phyloP scores from a whole-genome alignment of 257 asterid species.

The Jaltomata sinuosa region DNA sequence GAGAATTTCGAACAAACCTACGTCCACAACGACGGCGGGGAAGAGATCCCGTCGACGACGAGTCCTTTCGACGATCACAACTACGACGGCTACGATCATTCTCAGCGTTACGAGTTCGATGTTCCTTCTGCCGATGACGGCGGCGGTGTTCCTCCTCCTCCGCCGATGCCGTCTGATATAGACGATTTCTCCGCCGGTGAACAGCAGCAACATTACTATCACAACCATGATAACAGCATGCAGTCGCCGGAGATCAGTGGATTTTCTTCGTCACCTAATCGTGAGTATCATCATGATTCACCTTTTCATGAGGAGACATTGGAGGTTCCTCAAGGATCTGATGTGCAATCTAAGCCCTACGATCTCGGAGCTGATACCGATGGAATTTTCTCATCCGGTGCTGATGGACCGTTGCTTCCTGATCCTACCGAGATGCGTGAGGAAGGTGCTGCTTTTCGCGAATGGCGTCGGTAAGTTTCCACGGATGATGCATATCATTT shows the following conservation, averaged over 20 bases:
- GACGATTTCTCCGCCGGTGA: conserved; percentile 26
- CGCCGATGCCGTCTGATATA: conserved; percentile 1
- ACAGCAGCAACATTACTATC: not conserved
- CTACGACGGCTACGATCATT: conserved; percentile 11
- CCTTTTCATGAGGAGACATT: conserved; percentile 15
- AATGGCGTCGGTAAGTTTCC: conserved; percentile 84
- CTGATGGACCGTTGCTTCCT: conserved; percentile 75
- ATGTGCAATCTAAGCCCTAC: conserved; percentile 32
- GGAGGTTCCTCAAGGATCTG: conserved; percentile 6
- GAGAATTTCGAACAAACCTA: conserved; percentile 43
- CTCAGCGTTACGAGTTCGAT: conserved; percentile 15
- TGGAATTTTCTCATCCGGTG: conserved; percentile 38
- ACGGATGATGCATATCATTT: not conserved
- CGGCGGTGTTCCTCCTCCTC: conserved; percentile 29
- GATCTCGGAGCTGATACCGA: conserved; percentile 42
- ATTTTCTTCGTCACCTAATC: conserved; percentile 9
- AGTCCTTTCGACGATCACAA: conserved; percentile 25
- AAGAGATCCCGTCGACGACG: conserved; percentile 18
- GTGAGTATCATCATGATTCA: conserved; percentile 10
- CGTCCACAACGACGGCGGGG: conserved; percentile 27
- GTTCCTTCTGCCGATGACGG: conserved; percentile 16
- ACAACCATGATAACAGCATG: conserved; percentile 22
- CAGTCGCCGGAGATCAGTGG: conserved; percentile 24
- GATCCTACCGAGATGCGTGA: conserved; percentile 82
- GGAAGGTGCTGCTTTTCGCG: conserved; percentile 85